Percentiles rank a stretch among this genome's conserved stretches.
Evolutionary conservation across 257 asterid genomes (phyloP).

Genomic region (Henckelia pumila): DNA sequence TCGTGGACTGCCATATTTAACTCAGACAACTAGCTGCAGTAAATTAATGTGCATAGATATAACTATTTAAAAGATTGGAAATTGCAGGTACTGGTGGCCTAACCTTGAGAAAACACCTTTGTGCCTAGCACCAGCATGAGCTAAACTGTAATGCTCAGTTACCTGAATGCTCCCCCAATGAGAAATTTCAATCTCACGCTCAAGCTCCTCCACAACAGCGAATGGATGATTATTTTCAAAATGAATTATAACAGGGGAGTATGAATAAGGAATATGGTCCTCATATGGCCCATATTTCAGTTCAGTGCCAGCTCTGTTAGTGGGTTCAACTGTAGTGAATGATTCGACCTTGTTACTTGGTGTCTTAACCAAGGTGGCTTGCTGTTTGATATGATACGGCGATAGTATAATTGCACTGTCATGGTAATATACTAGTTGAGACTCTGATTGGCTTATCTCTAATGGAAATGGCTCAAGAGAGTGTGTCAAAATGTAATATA

Average conservation of each 20-base stretch:
- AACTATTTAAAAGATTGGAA: background rate
- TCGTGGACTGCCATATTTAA: conserved; percentile 9
- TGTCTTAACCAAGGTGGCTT: conserved; percentile 70
- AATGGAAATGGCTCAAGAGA: conserved; percentile 90
- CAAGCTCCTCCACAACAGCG: conserved; percentile 98
- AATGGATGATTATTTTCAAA: conserved; percentile 87
- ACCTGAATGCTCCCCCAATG: conserved; percentile 98
- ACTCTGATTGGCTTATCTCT: conserved; percentile 86
- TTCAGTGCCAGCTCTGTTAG: conserved; percentile 63
- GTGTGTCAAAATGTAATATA: conserved; percentile 69
- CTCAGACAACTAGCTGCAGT: conserved; percentile 1
- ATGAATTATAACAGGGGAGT: conserved; percentile 68
- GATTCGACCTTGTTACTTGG: conserved; percentile 82
- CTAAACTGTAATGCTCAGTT: conserved; percentile 77
- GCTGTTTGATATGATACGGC: conserved; percentile 72
- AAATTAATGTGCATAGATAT: background rate
- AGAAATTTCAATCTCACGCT: conserved; percentile 94
- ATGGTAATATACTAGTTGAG: conserved; percentile 91
- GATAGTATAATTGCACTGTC: conserved; percentile 86
- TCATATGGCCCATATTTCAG: conserved; percentile 87
- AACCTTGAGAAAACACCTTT: conserved; percentile 95
- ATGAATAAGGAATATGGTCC: conserved; percentile 57
- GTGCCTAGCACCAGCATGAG: conserved; percentile 92
- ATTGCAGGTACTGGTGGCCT: conserved; percentile 20
- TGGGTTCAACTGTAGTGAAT: conserved; percentile 78